Conservation (phyloP, 129 eudicot species). For the Kitagawia praeruptora region DNA sequence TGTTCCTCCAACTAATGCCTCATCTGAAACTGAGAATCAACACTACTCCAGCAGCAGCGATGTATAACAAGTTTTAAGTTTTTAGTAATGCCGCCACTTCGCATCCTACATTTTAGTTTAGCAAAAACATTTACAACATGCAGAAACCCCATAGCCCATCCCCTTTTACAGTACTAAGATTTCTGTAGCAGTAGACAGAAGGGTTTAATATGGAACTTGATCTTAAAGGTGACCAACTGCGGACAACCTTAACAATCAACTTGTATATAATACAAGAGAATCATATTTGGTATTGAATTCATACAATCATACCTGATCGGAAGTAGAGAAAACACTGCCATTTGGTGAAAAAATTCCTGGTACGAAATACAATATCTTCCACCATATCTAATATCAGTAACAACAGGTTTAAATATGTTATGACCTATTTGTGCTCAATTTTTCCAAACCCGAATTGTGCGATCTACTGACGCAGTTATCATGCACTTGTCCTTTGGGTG, state of each 20-base stretch:
- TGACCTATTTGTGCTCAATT: conserved; percentile 12
- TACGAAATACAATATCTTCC: not conserved
- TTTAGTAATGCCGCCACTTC: not conserved
- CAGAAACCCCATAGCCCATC: not conserved
- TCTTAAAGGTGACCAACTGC: not conserved
- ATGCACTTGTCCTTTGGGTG: conserved; percentile 87
- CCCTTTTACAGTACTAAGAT: not conserved
- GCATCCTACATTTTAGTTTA: not conserved
- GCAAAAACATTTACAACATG: not conserved
- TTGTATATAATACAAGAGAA: not conserved
- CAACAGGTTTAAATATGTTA: not conserved
- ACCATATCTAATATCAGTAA: not conserved
- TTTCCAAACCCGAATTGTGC: conserved; percentile 89
- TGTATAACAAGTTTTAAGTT: not conserved
- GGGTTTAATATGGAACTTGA: not conserved
- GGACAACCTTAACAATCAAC: not conserved
- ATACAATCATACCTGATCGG: not conserved
- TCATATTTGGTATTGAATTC: not conserved
- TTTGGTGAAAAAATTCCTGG: not conserved
- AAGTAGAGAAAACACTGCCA: not conserved
- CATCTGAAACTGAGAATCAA: too few species aligned
- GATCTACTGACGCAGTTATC: conserved; percentile 92
- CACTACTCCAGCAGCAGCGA: too few species aligned
- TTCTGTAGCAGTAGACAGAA: not conserved
- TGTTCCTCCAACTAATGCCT: too few species aligned